Evolutionary conservation across 2,329 filamentous ascomycete genomes (phyloP), one percentile per base, ranked within the genome.

Genomic region (Coleophoma crateriformis): DNA sequence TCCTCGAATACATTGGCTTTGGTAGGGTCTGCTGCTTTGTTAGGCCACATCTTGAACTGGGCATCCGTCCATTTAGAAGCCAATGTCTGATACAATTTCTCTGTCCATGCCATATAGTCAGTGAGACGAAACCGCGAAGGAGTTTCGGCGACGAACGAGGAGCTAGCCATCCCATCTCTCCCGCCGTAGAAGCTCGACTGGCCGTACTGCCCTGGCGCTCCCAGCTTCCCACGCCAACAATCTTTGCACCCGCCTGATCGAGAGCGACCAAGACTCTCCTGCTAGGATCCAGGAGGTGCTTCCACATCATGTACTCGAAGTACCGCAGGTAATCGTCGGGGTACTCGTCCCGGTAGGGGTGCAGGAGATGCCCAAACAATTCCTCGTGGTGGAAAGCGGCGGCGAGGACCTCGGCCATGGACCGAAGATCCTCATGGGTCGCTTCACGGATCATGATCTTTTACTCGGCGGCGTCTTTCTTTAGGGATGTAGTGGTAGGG

Each of bases 331-430:
- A 57, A 48, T 70, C 63, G 13, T 53, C 47, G 0, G 67, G 67
- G 35, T 62, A 60, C 27, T 64, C 45, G 4, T 60, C 48, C 17
- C 67, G 66, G 47, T 64, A 55, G 3, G 67, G 67, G 45, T 68
- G 64, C 20, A 69, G 66, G 17, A 66, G 50, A 2, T 61, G 51
- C 17, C 66, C 67, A 33, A 67, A 67, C 7, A 70, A 43, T 11
- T 60, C 59, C 27, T 70, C 66, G 7, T 68, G 57, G 55, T 59
- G 59, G 47, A 70, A 70, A 0, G 66, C 66, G 14, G 52, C 52
- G 5, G 67, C 59, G 47, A 63, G 51, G 10, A 65, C 50, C 54
- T 59, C 55, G 10, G 65, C 61, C 43, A 68, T 59, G 32, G 47
- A 41, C n/a, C 27, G 49, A 11, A 51, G 34, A 33, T 56, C 52